Evolutionary conservation across 805 yeast species (phyloP), one percentile per base, ranked within the genome.

Genomic region (Lachancea kluyveri): DNA sequence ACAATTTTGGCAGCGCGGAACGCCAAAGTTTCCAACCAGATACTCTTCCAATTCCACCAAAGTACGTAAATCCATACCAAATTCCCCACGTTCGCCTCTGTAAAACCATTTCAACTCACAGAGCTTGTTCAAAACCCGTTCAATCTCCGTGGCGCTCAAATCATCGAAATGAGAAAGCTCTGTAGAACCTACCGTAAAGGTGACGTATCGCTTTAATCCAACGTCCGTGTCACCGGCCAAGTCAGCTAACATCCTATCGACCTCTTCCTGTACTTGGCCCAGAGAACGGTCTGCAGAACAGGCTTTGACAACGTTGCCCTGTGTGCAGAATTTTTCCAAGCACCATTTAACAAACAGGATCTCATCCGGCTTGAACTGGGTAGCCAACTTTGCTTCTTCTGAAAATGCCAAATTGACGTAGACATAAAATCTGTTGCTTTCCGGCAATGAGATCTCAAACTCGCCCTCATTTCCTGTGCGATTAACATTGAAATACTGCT

Each of bases 51-150:
- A 27, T 37, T 55, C 60, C 6, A 40, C 45, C 4, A 48, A 17
- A 15, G 46, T 41, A 20, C 48, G 33, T 11, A 52, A 21, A 37
- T 51, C 57, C 31, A 53, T 31, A 4, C 56, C 54, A 17, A 45
- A 33, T 16, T 39, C 39, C 4, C 60, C 60, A 4, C 36, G 24
- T 1, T 19, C 20, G 16, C 43, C 42, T 16, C 48, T 36, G 35
- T 41, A 49, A 13, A 54, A 43, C 60, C 60, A 54, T 33, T 51
- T 52, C 14, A 39, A 19, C 12, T 39, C 50, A 18, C 51, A 42
- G 15, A 54, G 36, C 28, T 35, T 37, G 4, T 27, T 14, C 3
- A 53, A 20, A 14, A 51, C 14, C 4, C 33, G 25, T 31, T 53
- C 56, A 4, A 37, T 32, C 18, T 50, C 54, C 9, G 41, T 16